Evolutionary conservation across 129 eudicot species (phyloP).

Genomic region (Artemisia argyi): DNA sequence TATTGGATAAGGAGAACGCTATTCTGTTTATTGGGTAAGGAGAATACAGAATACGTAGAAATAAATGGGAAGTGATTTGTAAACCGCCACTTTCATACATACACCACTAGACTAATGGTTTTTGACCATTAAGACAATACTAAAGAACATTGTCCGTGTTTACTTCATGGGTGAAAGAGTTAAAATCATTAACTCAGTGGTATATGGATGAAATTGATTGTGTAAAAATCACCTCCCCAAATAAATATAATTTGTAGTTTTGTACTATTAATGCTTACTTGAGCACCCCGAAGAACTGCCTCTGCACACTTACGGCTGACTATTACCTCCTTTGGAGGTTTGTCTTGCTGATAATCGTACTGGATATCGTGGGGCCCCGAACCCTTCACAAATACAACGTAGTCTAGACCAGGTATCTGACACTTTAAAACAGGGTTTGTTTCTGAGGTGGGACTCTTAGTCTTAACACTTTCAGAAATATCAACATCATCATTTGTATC

Average conservation of each 20-base stretch:
- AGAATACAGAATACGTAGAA: no score
- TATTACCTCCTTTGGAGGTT: conserved; percentile 74
- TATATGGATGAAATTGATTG: neutral
- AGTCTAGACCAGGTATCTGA: conserved; percentile 78
- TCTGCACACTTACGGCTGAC: conserved; percentile 99
- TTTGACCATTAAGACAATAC: no score
- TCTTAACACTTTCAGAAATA: conserved; percentile 21
- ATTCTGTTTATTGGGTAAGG: no score
- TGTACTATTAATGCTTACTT: conserved; percentile 33
- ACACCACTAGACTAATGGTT: no score
- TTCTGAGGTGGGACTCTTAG: conserved; percentile 15
- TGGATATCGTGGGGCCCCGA: conserved; percentile 84
- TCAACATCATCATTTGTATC: conserved; percentile 14
- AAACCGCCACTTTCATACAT: no score
- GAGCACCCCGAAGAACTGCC: conserved; percentile 99
- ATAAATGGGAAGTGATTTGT: no score
- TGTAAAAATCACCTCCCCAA: no score
- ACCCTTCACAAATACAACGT: conserved; percentile 82
- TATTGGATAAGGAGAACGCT: no score
- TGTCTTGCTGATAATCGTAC: conserved; percentile 52
- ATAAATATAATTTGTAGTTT: neutral
- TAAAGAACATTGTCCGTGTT: no score
- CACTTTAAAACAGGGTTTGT: conserved; percentile 55
- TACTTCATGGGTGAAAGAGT: no score
- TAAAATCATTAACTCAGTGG: no score